Base-by-base conservation (phyloP, 139 green algal species). In the Gonium pectorale region DNA sequence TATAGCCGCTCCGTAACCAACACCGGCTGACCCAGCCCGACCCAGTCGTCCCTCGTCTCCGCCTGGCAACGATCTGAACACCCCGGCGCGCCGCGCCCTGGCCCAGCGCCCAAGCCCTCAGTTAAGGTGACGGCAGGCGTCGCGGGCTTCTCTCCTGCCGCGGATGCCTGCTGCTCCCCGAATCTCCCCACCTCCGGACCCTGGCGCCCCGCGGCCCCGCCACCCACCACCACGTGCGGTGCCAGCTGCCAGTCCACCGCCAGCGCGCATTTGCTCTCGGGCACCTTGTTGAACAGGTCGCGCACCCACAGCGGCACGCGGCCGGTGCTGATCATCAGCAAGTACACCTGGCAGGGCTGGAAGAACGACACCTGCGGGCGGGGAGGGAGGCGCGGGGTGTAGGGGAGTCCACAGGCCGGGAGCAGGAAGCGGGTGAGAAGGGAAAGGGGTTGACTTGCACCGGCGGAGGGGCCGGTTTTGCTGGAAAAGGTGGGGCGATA, bases 281-380 rank as follows among this genome's bases (percentile, higher is more conserved):
- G 40, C 31, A 44, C 0, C 13, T 27, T 22, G 24, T 24, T 21
- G 67, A 74, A 74, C 24, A 9, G 40, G 24, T 24, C 27, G 1
- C 40, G 67, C 40, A 74, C 13, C 67, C 67, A 74, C 13, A 44
- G 22, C 40, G 67, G 67, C 67, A 38, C 67, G 40, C 67, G 67
- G 24, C 24, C 40, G 40, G 37, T 74, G 67, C 13, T 49, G 40
- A 37, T 7, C 67, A 56, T 40, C 67, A 74, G 24, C 24, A 74
- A 5, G 40, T 31, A 74, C 40, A 74, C 67, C 0, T 15, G 38
- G 24, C 40, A 54, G 40, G 40, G 67, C 40, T 56, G 31, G 40
- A 21, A 29, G 40, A 56, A 56, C 1, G 40, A 56, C 40, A 37
- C 40, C 67, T 54, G 64, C 31, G 46, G 2, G 1, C 26, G 11